Base-by-base conservation (phyloP, 495 filamentous ascomycete species). In the Daldinia childiae region DNA sequence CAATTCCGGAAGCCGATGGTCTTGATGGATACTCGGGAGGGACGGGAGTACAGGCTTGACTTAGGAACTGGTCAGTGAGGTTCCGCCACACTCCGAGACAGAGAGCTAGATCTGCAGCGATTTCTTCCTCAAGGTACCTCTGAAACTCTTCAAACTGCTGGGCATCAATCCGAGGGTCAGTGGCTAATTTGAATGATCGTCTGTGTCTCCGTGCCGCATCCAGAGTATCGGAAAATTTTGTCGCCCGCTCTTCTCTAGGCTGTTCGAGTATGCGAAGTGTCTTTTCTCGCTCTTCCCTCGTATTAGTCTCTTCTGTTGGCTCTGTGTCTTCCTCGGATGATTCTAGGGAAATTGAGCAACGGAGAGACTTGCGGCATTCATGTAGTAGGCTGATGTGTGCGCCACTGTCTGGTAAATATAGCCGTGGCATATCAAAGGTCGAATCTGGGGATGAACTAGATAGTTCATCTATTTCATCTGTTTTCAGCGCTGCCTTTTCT, bases 221-320 rank as follows among this genome's bases (percentile, higher is more conserved):
- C 12, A 43, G 60, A 24, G 66, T 54, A 30, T 29, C 41, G 15
- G 41, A 26, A 15, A 21, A 34, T 21, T 7, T 15, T 1, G 3
- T 17, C 4, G 27, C 7, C 27, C 29, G 34, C 11, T 17, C 51
- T 51, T 59, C 54, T 26, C 45, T 41, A 19, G 66, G 63, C 21
- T 69, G 59, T 24, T 69, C 66, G 6, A 64, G 43, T 59, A 64
- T 69, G 21, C 61, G 61, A 14, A 64, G 55, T 27, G 67, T 38
- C 34, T 30, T 69, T 8, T 64, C 45, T 48, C 67, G 62, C 38
- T 69, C 61, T 2, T 39, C 29, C 3, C 17, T 26, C 15, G 17
- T 3, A 8, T 45, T n/a, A 29, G 48, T 17, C 24, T 45, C 32
- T 12, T 48, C 26, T 19, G 12, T 19, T 15, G 32, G 11, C 5